phyloP scores from a whole-genome alignment of 2,329 filamentous ascomycete species.

The Apiospora arundinis region DNA sequence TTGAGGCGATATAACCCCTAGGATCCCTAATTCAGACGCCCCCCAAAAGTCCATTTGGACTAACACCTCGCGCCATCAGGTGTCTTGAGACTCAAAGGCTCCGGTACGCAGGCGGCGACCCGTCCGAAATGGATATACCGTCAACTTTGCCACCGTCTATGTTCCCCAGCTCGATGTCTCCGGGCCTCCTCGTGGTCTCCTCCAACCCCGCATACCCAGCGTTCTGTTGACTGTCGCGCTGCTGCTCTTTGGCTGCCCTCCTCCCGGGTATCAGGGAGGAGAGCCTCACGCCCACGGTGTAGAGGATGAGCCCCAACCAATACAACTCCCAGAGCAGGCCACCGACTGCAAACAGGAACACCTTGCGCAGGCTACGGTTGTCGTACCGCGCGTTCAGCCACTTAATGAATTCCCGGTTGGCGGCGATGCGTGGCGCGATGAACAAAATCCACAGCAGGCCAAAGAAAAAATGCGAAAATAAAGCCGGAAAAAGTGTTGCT shows the following conservation, averaged over 20 bases:
- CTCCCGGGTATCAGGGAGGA: background rate
- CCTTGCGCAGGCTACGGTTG: background rate
- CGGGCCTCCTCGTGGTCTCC: background rate
- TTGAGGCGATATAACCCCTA: background rate
- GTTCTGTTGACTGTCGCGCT: too few species aligned
- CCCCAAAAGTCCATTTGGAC: background rate
- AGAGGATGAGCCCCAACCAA: background rate
- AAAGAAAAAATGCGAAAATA: background rate
- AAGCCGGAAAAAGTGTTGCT: background rate
- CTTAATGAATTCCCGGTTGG: background rate
- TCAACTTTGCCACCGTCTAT: background rate
- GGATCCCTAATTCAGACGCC: background rate
- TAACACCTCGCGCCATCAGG: background rate
- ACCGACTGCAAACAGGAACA: background rate
- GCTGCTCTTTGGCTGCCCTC: background rate
- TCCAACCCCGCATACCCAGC: background rate
- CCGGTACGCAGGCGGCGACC: background rate
- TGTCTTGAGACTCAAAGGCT: too few species aligned
- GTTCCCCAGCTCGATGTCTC: background rate
- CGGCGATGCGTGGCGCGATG: background rate
- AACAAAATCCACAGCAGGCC: background rate
- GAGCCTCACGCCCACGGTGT: background rate
- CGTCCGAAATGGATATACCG: background rate
- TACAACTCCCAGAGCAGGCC: background rate
- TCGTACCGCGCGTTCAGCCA: background rate